phyloP scores from a whole-genome alignment of 1,284 basidiomycete genomes.

The Trametes pubescens region DNA sequence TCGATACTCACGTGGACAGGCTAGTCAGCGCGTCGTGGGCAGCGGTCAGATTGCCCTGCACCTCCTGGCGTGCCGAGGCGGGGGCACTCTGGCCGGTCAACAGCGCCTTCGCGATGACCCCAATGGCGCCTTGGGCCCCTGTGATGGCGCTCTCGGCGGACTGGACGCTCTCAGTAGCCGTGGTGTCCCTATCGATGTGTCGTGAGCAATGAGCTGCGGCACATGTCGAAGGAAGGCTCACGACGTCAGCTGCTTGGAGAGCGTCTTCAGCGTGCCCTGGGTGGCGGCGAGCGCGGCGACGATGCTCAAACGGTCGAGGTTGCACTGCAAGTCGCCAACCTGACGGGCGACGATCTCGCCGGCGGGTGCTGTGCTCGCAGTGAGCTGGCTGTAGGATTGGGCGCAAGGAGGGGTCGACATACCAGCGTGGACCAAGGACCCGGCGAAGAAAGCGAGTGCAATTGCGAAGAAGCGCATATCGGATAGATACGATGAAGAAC shows the following conservation, averaged over 20 bases:
- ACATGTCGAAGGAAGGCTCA: conserved; percentile 6
- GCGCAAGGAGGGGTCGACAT: not conserved
- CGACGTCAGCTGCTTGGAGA: conserved; percentile 33
- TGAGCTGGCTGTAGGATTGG: not conserved
- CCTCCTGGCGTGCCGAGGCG: conserved; percentile 16
- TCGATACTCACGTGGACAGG: not conserved
- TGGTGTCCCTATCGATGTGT: conserved; percentile 39
- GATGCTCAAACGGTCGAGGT: conserved; percentile 45
- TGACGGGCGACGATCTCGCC: conserved; percentile 36
- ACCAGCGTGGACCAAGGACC: conserved; percentile 25
- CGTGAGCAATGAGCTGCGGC: not conserved
- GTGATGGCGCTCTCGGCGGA: conserved; percentile 41
- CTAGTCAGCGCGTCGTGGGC: conserved; percentile 8
- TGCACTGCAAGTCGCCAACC: conserved; percentile 46
- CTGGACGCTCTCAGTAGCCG: conserved; percentile 35
- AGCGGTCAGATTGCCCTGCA: conserved; percentile 19
- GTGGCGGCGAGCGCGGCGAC: conserved; percentile 42
- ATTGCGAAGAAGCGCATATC: conserved; percentile 25
- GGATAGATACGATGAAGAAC: not conserved
- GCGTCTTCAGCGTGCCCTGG: conserved; percentile 40
- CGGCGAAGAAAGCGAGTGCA: conserved; percentile 28
- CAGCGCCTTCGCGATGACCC: conserved; percentile 21
- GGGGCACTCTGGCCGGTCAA: conserved; percentile 13
- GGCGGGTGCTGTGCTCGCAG: conserved; percentile 14
- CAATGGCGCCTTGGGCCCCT: conserved; percentile 32